These are phyloP conservation scores for Epichloe aotearoae DNA, from an alignment of 2,329 filamentous ascomycete species.

Conservation along the genomic window DNA sequence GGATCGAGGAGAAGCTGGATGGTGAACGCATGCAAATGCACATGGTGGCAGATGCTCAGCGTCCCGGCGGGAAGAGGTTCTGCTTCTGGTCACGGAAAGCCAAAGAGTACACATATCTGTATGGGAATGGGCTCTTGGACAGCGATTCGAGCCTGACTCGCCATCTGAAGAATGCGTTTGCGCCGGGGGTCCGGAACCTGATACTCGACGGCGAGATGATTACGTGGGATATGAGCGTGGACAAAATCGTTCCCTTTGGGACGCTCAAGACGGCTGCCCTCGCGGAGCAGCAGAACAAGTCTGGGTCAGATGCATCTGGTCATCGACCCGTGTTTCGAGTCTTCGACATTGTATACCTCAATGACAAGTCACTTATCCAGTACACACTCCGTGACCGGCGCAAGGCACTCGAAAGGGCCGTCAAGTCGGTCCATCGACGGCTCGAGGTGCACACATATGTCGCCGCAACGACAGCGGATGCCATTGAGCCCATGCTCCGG, in stretches of 20 bases:
- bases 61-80: constrained; percentile 61
- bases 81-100: constrained; percentile 91
- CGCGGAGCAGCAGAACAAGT: constrained; percentile 52
- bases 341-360: constrained; percentile 86
- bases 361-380: constrained; percentile 63
- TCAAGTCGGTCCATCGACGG: constrained; percentile 58
- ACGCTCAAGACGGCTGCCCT: constrained; percentile 86
- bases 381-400: constrained; percentile 76
- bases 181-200: constrained; percentile 63
- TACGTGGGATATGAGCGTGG: constrained; percentile 80
- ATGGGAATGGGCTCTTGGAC: constrained; percentile 65
- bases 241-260: constrained; percentile 80
- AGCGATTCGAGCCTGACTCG: constrained; percentile 66
- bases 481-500: constrained; percentile 68
- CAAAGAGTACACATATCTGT: constrained; percentile 92
- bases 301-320: constrained; percentile 35
- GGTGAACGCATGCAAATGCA: constrained; percentile 96
- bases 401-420: constrained; percentile 56
- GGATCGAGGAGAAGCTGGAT: constrained; percentile 97
- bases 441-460: constrained; percentile 71
- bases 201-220: constrained; percentile 98
- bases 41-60: constrained; percentile 57
- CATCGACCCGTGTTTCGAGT: constrained; percentile 65
- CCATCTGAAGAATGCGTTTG: constrained; percentile 66
- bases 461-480: constrained; percentile 50